Evolutionary conservation across 1,284 basidiomycete species (phyloP).

Genomic region (Tilletia caries): DNA sequence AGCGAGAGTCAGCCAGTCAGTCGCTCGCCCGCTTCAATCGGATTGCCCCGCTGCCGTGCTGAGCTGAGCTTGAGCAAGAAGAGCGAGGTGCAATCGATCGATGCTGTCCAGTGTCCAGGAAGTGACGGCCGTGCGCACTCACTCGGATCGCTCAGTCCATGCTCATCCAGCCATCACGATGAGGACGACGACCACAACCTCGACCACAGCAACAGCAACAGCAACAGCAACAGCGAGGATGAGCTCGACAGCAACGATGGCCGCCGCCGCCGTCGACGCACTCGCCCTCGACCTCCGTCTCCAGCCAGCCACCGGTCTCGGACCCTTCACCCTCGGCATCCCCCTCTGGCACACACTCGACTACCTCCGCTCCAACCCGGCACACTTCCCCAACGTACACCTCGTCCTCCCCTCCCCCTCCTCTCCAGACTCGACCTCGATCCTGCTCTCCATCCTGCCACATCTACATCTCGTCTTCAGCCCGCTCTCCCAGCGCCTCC

Average conservation of each 20-base stretch:
- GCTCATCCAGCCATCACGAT: no score
- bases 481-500: slow-evolving; percentile 25
- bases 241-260: no score
- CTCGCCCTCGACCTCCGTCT: slow-evolving; percentile 27
- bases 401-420: slow-evolving; percentile 13
- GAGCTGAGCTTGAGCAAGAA: no score
- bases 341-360: slow-evolving; percentile 38
- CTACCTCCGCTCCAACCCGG: slow-evolving; percentile 32
- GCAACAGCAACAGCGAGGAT: neutral
- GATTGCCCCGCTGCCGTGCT: no score
- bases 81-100: no score
- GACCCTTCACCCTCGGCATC: slow-evolving; percentile 35
- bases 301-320: slow-evolving; percentile 25
- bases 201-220: neutral
- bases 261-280: slow-evolving; percentile 7
- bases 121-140: no score
- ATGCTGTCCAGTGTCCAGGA: no score
- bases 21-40: no score
- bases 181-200: no score
- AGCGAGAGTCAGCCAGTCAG: no score
- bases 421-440: neutral
- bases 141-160: no score
- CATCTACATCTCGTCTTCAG: slow-evolving; percentile 31
- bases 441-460: slow-evolving; percentile 28
- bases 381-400: slow-evolving; percentile 32